Evolutionary conservation across 2,329 filamentous ascomycete genomes (phyloP).

Genomic region (Penicillium occitanis): DNA sequence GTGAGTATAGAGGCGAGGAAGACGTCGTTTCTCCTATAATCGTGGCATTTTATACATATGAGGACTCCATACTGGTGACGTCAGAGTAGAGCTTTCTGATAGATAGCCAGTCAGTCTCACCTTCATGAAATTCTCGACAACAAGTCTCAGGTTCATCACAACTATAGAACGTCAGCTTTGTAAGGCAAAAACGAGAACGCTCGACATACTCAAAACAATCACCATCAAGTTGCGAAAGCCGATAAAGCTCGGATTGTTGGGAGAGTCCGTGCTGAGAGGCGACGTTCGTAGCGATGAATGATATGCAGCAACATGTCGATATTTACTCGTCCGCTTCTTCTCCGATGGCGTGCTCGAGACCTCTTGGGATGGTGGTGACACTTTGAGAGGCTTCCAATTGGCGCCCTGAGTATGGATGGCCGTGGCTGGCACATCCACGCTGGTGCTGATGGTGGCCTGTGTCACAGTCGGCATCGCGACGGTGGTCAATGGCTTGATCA

Average conservation of each 20-base stretch:
- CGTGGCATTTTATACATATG: conserved; percentile 86
- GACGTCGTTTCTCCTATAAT: conserved; percentile 77
- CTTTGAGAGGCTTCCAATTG: conserved; percentile 1
- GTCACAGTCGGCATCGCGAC: conserved; percentile 35
- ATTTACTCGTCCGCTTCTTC: conserved; percentile 60
- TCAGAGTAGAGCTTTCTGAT: neutral
- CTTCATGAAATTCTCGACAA: conserved; percentile 97
- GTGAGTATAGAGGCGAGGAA: conserved; percentile 75
- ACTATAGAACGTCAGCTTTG: conserved; percentile 53
- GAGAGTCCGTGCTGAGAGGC: conserved; percentile 80
- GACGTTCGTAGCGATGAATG: conserved; percentile 73
- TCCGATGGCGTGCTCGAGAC: conserved; percentile 12
- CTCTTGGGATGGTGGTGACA: conserved; percentile 22
- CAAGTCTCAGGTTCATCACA: conserved; percentile 86
- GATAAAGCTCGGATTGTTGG: conserved; percentile 74
- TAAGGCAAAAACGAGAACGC: conserved; percentile 10
- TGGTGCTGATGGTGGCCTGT: conserved; percentile 30
- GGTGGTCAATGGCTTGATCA: neutral
- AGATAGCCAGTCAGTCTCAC: conserved; percentile 44
- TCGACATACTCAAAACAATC: conserved; percentile 69
- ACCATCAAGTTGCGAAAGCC: conserved; percentile 97
- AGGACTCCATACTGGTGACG: conserved; percentile 78
- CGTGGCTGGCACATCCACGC: conserved; percentile 28
- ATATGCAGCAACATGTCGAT: conserved; percentile 87
- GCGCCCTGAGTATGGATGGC: neutral